Base-by-base conservation (phyloP, 495 filamentous ascomycete genomes). In the Neurospora sp. region DNA sequence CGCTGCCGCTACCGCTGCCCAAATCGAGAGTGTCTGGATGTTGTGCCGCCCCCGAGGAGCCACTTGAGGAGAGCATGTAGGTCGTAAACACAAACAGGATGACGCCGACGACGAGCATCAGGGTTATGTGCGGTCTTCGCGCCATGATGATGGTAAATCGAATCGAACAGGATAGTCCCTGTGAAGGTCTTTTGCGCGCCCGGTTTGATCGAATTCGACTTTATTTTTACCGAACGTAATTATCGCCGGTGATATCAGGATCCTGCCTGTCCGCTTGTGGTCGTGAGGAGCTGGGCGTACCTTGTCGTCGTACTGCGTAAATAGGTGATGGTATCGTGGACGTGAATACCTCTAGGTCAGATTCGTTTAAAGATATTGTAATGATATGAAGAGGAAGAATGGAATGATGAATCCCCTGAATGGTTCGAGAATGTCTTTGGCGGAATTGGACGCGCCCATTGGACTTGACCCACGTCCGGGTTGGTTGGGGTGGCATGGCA, bases 111-210 rank as follows among this genome's bases (percentile, higher is more conserved):
- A 79, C 71, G 14, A 82, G 77, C 40, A 81, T 74, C 72, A 84
- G 62, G 16, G 83, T 81, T 14, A 86, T 70, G 74, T 86, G 81
- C 70, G 83, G 83, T 59, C 82, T 76, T 39, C 85, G 84, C 73
- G 84, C 81, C 84, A 86, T 86, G 14, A 16, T 72, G 23, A n/a
- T 70, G n/a, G 66, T 48, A 14, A 27, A 4, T 66, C 14, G 27
- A 9, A 16, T 62, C 12, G 27, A 62, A 31, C 3, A 35, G 23
- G 46, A 1, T 23, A 54, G 46, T 54, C 20, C 10, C 20, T 23
- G 10, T 54, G 4, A 11, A 12, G 10, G 46, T n/a, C 12, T 1
- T 54, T 54, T 23, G n/a, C 46, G 20, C 54, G 54, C 54, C 23
- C 54, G 12, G 23, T 4, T 14, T 31, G 54, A 62, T 12, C 6